These are phyloP conservation scores for Aspergillus sp. DNA, from an alignment of 2,329 filamentous ascomycete genomes.

Conservation along the genomic window DNA sequence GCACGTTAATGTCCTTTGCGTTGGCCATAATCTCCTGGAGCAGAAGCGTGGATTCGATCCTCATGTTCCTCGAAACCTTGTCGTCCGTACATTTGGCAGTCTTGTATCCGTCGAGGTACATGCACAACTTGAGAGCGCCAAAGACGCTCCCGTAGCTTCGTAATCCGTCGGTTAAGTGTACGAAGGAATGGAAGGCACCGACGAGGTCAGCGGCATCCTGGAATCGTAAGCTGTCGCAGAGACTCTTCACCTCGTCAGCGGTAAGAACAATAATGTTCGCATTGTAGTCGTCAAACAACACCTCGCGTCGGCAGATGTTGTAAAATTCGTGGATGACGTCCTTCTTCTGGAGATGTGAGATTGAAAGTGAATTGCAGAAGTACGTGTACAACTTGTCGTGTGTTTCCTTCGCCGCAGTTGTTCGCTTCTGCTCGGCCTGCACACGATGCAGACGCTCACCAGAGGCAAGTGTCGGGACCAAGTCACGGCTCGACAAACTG, in stretches of 20 bases:
- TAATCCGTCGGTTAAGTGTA: constrained; percentile 27
- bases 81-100: constrained; percentile 21
- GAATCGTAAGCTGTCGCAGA: constrained; percentile 24
- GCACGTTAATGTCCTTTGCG: constrained; percentile 21
- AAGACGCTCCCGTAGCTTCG: constrained; percentile 25
- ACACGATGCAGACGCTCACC: constrained; percentile 24
- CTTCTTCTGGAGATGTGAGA: constrained; percentile 17
- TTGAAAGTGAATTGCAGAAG: constrained; percentile 27
- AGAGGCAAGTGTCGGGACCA: constrained; percentile 24
- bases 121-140: constrained; percentile 29
- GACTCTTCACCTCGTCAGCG: constrained; percentile 19
- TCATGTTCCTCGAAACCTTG: constrained; percentile 22
- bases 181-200: constrained; percentile 26
- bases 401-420: constrained; percentile 20
- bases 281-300: constrained; percentile 22
- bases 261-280: constrained; percentile 23
- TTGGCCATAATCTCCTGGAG: constrained; percentile 26
- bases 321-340: constrained; percentile 27
- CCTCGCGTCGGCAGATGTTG: constrained; percentile 24
- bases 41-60: constrained; percentile 24
- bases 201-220: constrained; percentile 28
- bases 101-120: constrained; percentile 29
- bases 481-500: constrained; percentile 24
- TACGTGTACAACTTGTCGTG: constrained; percentile 30
- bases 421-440: constrained; percentile 25